phyloP scores from a whole-genome alignment of 2,329 filamentous ascomycete genomes.

The Dactylellina sp. region DNA sequence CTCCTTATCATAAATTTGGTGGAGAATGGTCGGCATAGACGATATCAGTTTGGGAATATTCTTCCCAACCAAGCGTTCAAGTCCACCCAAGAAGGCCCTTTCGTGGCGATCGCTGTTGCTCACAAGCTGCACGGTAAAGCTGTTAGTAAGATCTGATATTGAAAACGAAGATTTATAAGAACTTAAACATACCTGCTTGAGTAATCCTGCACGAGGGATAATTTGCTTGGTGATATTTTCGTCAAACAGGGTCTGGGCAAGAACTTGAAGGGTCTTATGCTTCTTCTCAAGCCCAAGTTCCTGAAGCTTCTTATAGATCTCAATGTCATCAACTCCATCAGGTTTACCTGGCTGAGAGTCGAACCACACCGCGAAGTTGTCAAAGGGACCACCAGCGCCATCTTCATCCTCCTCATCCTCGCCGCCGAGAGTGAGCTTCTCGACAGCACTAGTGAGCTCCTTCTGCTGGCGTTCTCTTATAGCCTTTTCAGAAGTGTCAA shows the following conservation, averaged over 20 bases:
- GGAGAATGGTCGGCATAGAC: slow-evolving; percentile 84
- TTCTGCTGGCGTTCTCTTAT: slow-evolving; percentile 93
- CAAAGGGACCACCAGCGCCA: slow-evolving; percentile 83
- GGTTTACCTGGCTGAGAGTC: slow-evolving; percentile 74
- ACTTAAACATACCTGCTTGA: slow-evolving; percentile 77
- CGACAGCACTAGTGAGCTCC: slow-evolving; percentile 86
- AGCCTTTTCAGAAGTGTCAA: slow-evolving; percentile 95
- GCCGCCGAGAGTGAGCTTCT: slow-evolving; percentile 85
- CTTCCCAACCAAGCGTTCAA: slow-evolving; percentile 88
- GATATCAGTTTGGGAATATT: slow-evolving; percentile 82
- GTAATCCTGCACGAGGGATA: slow-evolving; percentile 81
- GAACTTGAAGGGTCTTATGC: slow-evolving; percentile 90
- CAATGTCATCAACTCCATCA: slow-evolving; percentile 84
- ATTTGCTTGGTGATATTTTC: slow-evolving; percentile 87
- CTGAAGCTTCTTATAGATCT: slow-evolving; percentile 96
- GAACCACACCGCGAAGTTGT: slow-evolving; percentile 94
- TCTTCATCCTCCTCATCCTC: slow-evolving; percentile 80
- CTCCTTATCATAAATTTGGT: slow-evolving; percentile 91
- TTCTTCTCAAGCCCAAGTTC: slow-evolving; percentile 94
- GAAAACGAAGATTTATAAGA: neutral
- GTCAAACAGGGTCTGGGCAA: slow-evolving; percentile 93
- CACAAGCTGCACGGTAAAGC: slow-evolving; percentile 67
- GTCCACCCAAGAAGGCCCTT: slow-evolving; percentile 93
- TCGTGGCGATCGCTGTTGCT: slow-evolving; percentile 82
- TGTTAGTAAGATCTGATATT: slow-evolving; percentile 63